Conservation (phyloP, 441 rosid species). For the Geranium incanum region DNA sequence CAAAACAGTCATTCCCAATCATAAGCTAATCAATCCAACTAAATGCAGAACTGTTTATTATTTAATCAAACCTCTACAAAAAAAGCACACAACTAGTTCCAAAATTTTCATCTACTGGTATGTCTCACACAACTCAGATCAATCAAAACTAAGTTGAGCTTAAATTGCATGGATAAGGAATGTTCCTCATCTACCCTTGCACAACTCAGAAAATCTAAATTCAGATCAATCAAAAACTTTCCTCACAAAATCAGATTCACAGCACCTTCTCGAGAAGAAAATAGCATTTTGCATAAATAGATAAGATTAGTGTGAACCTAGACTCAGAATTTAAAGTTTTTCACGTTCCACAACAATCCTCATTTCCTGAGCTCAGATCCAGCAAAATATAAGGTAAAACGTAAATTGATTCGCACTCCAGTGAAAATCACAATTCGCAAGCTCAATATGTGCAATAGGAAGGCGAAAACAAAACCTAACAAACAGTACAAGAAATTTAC, state of each 20-base stretch:
- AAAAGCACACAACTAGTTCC: background rate
- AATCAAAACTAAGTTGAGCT: background rate
- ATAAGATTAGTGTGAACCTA: background rate
- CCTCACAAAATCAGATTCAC: background rate
- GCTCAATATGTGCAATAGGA: background rate
- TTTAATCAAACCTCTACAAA: background rate
- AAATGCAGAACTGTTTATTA: background rate
- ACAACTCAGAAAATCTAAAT: background rate
- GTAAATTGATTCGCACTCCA: background rate
- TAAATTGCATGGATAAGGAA: background rate
- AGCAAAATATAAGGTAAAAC: background rate
- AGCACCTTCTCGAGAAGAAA: background rate
- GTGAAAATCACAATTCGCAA: background rate
- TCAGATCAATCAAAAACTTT: background rate
- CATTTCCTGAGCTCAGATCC: conserved; percentile 4
- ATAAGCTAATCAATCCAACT: background rate
- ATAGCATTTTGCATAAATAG: background rate
- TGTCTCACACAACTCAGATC: background rate
- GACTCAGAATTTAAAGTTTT: background rate
- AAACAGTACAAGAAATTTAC: background rate
- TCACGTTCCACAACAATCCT: background rate
- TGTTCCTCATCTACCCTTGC: background rate
- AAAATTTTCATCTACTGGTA: background rate
- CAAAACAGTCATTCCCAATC: background rate
- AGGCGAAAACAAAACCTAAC: background rate